These are phyloP conservation scores for Xylaria palmicola DNA, from an alignment of 495 filamentous ascomycete genomes.

Conservation along the genomic window DNA sequence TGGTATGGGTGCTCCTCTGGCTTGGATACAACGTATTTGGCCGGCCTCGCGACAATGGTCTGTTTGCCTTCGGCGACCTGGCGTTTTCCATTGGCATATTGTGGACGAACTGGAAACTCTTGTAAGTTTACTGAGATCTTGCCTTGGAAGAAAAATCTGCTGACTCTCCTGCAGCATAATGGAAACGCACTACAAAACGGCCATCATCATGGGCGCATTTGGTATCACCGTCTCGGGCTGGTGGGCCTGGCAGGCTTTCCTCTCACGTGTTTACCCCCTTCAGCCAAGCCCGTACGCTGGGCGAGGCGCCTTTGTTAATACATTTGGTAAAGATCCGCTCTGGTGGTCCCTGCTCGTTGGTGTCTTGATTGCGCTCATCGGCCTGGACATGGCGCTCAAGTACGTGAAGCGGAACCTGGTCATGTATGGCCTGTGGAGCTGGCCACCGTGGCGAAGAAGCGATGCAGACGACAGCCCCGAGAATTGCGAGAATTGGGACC, in stretches of 20 bases:
- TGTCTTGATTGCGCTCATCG: constrained; percentile 32
- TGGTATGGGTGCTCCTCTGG: constrained; percentile 74
- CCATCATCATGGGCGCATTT: constrained; percentile 61
- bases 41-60: constrained; percentile 46
- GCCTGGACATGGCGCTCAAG: constrained; percentile 36
- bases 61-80: constrained; percentile 74
- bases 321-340: constrained; percentile 65
- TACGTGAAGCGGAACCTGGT: constrained; percentile 36
- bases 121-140: constrained; percentile 43
- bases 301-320: constrained; percentile 59
- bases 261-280: constrained; percentile 60
- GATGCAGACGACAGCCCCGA: constrained; percentile 18
- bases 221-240: constrained; percentile 54
- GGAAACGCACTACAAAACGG: constrained; percentile 78
- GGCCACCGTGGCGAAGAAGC: constrained; percentile 23
- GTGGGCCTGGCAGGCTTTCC: constrained; percentile 72
- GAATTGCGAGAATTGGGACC: constrained; percentile 43
- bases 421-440: constrained; percentile 37
- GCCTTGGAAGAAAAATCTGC: constrained; percentile 3
- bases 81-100: constrained; percentile 70
- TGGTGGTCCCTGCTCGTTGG: constrained; percentile 75
- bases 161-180: constrained; percentile 46
- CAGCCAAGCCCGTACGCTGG: constrained; percentile 69
- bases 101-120: constrained; percentile 73
- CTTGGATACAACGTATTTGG: constrained; percentile 57